These are phyloP conservation scores for Microcyclosporella mali DNA, from an alignment of 2,329 filamentous ascomycete genomes.

Conservation along the genomic window DNA sequence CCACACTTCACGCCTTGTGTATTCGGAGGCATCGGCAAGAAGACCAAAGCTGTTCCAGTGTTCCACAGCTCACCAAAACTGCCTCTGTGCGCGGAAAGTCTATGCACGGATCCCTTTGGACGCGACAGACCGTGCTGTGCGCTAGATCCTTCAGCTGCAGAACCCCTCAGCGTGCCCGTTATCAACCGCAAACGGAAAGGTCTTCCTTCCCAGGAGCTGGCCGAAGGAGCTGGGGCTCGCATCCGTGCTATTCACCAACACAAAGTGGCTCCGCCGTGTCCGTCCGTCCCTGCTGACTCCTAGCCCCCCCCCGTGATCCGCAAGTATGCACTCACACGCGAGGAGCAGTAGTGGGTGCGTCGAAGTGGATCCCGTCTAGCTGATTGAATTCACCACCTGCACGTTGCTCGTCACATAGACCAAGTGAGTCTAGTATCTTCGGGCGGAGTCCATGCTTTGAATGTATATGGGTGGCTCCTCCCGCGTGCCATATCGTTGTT, in stretches of 20 bases:
- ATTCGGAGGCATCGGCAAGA: no score
- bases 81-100: conserved; percentile 1
- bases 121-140: conserved; percentile 1
- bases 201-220: conserved; percentile 1
- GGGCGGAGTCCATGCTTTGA: conserved; percentile 8
- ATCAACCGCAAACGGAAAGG: no score
- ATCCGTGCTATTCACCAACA: conserved; percentile 11
- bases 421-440: not conserved
- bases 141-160: conserved; percentile 5
- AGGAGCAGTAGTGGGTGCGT: conserved; percentile 8
- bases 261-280: conserved; percentile 11
- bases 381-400: conserved; percentile 6
- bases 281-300: conserved; percentile 10
- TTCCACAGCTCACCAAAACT: not conserved
- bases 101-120: conserved; percentile 2
- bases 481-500: not conserved
- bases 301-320: conserved; percentile 13
- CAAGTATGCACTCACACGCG: conserved; percentile 6
- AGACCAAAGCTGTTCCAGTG: no score
- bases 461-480: conserved; percentile 11
- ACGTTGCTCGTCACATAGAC: conserved; percentile 8
- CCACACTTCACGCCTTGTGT: no score
- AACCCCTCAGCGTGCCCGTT: no score
- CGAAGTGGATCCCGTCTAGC: conserved; percentile 5
- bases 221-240: conserved; percentile 15